These are phyloP conservation scores for Chondrostereum purpureum DNA, from an alignment of 1,284 basidiomycete species.

Conservation along the genomic window DNA sequence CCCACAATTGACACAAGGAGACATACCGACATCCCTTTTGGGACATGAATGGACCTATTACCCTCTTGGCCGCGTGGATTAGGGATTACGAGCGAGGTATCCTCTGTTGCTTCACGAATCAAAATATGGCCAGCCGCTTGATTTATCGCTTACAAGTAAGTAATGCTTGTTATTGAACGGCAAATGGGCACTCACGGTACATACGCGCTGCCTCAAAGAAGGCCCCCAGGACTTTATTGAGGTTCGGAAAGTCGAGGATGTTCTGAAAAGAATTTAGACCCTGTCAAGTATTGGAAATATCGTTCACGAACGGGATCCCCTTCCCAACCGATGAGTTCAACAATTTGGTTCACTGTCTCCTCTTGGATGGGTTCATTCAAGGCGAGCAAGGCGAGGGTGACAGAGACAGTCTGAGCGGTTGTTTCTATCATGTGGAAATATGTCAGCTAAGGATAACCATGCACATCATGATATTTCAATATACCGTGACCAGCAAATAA, in stretches of 20 bases:
- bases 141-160: too few relatives aligned
- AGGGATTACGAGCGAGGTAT: constrained; percentile 20
- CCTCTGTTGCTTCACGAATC: constrained; percentile 24
- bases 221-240: constrained; percentile 37
- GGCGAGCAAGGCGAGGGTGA: constrained; percentile 39
- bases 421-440: constrained; percentile 37
- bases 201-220: constrained; percentile 41
- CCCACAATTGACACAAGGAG: background rate
- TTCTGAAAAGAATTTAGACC: constrained; percentile 19
- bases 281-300: background rate
- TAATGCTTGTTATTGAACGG: too few relatives aligned
- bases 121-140: constrained; percentile 21
- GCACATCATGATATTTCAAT: constrained; percentile 8
- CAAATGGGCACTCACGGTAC: constrained; percentile 41
- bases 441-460: background rate
- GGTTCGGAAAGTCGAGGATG: constrained; percentile 33
- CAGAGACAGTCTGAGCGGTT: constrained; percentile 41
- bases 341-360: constrained; percentile 39
- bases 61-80: constrained; percentile 18
- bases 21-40: constrained; percentile 24
- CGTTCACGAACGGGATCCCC: constrained; percentile 32
- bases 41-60: constrained; percentile 13
- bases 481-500: constrained; percentile 52
- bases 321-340: constrained; percentile 31
- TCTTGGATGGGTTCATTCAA: constrained; percentile 40